Conservation (phyloP, 768 basidiomycete species). For the Psilocybe azurescens region DNA sequence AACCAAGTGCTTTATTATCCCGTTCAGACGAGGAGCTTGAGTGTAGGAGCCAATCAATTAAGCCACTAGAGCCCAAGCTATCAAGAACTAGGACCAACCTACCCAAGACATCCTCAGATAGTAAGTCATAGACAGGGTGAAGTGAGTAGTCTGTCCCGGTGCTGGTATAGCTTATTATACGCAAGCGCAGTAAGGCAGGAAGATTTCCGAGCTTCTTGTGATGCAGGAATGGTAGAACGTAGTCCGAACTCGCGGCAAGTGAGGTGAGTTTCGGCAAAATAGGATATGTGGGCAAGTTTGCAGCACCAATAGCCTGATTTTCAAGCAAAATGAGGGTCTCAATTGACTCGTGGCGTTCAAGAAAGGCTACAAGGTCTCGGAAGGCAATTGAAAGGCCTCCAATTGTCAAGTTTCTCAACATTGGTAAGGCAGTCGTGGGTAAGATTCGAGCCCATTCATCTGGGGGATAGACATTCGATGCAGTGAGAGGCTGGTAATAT, state of each 20-base stretch:
- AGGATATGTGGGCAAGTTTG: not conserved
- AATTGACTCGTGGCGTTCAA: conserved; percentile 23
- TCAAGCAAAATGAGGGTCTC: conserved; percentile 16
- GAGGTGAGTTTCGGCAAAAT: conserved; percentile 3
- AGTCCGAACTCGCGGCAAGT: not conserved
- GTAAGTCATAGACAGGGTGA: not conserved
- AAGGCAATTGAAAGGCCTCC: conserved; percentile 19
- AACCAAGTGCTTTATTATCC: not conserved
- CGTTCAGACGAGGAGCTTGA: not conserved
- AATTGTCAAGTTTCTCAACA: conserved; percentile 17
- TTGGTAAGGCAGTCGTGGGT: conserved; percentile 16
- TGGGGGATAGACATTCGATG: conserved; percentile 7
- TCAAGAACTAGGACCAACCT: not conserved
- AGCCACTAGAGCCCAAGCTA: not conserved
- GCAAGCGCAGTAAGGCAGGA: not conserved
- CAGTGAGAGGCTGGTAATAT: conserved; percentile 6
- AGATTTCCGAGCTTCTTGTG: not conserved
- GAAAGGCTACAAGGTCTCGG: conserved; percentile 22
- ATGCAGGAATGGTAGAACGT: not conserved
- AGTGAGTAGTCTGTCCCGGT: not conserved
- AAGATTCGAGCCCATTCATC: conserved; percentile 25
- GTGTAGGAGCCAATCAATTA: not conserved
- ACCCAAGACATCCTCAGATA: not conserved
- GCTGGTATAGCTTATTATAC: not conserved
- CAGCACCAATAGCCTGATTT: not conserved